Base-by-base conservation (phyloP, 345 rosid species). In the Boechera retrofracta region DNA sequence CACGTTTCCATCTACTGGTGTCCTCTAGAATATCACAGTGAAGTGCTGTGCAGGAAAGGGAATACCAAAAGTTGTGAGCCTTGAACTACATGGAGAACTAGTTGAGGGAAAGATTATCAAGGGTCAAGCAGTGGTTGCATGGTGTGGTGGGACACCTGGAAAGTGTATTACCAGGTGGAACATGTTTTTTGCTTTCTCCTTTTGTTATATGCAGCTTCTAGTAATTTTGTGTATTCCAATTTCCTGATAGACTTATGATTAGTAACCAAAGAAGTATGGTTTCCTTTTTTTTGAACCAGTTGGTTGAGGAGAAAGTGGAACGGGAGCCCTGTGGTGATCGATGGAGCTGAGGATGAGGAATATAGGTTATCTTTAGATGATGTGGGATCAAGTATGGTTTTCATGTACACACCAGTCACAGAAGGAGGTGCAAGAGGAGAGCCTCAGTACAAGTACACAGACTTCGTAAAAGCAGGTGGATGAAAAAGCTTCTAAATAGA, bases 71-170 rank as follows among this genome's bases (percentile, higher is more conserved):
- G 97, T 86, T 85, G 85, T 88, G 76, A 86, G 81, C 85, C 91
- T 94, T 81, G 97, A 94, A 84, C 89, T 94, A 55, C 77, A 56
- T 3, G 98, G 98, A 32, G 97, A 90, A 73, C 85, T 94, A 61
- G 86, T 92, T 42, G 98, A 94, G 81, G 98, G 97, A 71, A 88
- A 86, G 72, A 54, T 77, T 55, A 65, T 94, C 71, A 88, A 79
- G 77, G 97, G 97, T 47, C 78, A 82, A 57, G 94, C 92, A 73
- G 83, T 85, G 80, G 89, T 94, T 77, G 97, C 98, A 76, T 94
- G 98, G 98, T 90, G 97, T 65, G 98, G 98, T 71, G 98, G 97
- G 73, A 90, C 88, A 73, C 97, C 97, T 0, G 97, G 97, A 68
- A 94, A 89, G 78, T 88, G 98, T 57, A 97, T 94, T 82, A 86